These are phyloP conservation scores for Torulaspora indica DNA, from an alignment of 805 yeast genomes.

Conservation along the genomic window DNA sequence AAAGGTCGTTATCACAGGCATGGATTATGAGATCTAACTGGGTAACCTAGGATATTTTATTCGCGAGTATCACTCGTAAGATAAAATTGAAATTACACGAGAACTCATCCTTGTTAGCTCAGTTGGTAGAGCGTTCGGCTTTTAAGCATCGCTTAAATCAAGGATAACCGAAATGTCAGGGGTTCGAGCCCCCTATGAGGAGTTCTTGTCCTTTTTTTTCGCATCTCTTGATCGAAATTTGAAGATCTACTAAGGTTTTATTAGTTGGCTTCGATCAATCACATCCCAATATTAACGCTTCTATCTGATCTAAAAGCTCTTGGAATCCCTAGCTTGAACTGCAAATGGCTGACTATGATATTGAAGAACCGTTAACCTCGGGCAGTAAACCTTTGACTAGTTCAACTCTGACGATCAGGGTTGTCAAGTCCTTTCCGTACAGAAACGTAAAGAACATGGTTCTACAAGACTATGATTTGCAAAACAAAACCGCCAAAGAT, in stretches of 20 bases:
- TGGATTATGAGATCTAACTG: no score
- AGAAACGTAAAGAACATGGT: slow-evolving; percentile 79
- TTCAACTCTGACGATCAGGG: slow-evolving; percentile 76
- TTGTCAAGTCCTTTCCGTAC: slow-evolving; percentile 87
- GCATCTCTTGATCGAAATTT: neutral
- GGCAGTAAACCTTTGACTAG: slow-evolving; percentile 61
- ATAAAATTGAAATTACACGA: no score
- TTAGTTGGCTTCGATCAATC: neutral
- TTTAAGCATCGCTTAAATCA: slow-evolving; percentile 42
- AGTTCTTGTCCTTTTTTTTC: slow-evolving; percentile 33
- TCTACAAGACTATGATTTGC: slow-evolving; percentile 64
- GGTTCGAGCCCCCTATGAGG: slow-evolving; percentile 51
- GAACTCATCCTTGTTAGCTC: slow-evolving; percentile 54
- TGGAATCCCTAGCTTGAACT: neutral
- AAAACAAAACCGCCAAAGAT: slow-evolving; percentile 58
- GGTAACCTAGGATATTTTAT: no score
- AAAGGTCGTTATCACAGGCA: no score
- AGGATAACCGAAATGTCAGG: slow-evolving; percentile 46
- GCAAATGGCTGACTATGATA: slow-evolving; percentile 33
- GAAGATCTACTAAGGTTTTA: neutral
- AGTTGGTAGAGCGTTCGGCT: slow-evolving; percentile 71
- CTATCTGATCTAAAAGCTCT: neutral
- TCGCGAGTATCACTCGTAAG: no score
- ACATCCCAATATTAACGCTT: no score
- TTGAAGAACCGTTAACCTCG: slow-evolving; percentile 75